Evolutionary conservation across 768 basidiomycete species (phyloP).

Genomic region (Cystobasidium ongulense): DNA sequence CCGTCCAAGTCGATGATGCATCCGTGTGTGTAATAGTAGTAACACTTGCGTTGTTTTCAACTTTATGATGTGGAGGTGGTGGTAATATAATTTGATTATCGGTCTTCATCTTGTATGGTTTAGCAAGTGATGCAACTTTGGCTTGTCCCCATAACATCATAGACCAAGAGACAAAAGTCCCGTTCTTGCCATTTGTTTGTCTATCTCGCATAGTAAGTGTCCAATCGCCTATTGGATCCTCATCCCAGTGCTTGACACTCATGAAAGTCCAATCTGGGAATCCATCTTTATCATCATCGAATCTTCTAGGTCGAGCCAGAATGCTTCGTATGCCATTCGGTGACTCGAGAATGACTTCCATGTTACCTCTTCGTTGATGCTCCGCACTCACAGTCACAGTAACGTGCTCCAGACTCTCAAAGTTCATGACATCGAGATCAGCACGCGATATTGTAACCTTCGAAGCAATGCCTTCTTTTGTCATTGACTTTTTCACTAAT

Average conservation of each 20-base stretch:
- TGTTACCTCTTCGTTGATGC: conserved; percentile 78
- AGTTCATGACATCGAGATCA: conserved; percentile 61
- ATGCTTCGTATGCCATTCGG: conserved; percentile 79
- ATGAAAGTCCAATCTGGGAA: conserved; percentile 98
- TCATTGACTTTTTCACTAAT: conserved; percentile 61
- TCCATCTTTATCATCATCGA: conserved; percentile 61
- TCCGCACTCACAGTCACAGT: conserved; percentile 86
- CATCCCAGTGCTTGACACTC: conserved; percentile 97
- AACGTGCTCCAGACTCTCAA: conserved; percentile 83
- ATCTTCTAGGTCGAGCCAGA: conserved; percentile 61
- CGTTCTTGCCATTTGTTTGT: conserved; percentile 51
- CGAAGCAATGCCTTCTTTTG: conserved; percentile 51
- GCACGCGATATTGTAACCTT: conserved; percentile 64
- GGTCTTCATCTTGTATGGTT: conserved; percentile 39
- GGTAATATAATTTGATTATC: conserved; percentile 32
- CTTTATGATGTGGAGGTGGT: conserved; percentile 29
- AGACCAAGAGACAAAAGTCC: conserved; percentile 77
- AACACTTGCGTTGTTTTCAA: not conserved
- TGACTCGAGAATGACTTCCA: conserved; percentile 79
- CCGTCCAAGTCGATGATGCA: not conserved
- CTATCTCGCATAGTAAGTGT: conserved; percentile 77
- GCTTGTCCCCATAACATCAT: conserved; percentile 85
- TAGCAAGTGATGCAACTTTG: conserved; percentile 61
- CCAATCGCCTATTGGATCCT: conserved; percentile 84
- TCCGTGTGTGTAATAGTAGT: conserved; percentile 1